Conservation (phyloP, 176 grass and related monocot genomes). For the Zea mays region DNA sequence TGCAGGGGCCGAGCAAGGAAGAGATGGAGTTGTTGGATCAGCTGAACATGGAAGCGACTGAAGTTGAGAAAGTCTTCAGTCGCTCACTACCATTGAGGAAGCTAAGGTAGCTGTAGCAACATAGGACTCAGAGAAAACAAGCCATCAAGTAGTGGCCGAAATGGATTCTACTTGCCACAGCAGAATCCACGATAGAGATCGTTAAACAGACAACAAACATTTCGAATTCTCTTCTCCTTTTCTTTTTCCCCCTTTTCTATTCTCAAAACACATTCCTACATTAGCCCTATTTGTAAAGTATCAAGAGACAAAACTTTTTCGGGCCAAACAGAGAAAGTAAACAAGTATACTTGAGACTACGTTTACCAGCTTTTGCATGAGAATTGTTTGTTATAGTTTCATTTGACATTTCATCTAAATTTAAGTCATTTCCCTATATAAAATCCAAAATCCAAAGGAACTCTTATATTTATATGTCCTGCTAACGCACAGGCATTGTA, state of each 20-base stretch:
- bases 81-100: constrained; percentile 83
- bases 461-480: background rate
- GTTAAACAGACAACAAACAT: constrained; percentile 22
- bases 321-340: background rate
- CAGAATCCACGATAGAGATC: constrained; percentile 37
- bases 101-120: constrained; percentile 56
- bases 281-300: constrained; percentile 33
- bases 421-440: background rate
- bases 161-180: constrained; percentile 23
- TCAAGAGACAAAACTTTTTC: constrained; percentile 8
- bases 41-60: constrained; percentile 81
- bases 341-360: background rate
- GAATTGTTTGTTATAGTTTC: constrained; percentile 5
- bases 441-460: background rate
- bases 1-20: constrained; percentile 76
- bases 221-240: constrained; percentile 18
- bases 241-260: background rate
- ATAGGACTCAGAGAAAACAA: constrained; percentile 14
- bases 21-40: constrained; percentile 87
- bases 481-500: too few relatives aligned
- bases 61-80: constrained; percentile 78
- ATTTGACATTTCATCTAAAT: background rate
- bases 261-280: background rate
- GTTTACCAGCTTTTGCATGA: background rate
- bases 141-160: constrained; percentile 13